Evolutionary conservation across 148 eudicot genomes (phyloP).

Genomic region (Heliosperma pusillum): DNA sequence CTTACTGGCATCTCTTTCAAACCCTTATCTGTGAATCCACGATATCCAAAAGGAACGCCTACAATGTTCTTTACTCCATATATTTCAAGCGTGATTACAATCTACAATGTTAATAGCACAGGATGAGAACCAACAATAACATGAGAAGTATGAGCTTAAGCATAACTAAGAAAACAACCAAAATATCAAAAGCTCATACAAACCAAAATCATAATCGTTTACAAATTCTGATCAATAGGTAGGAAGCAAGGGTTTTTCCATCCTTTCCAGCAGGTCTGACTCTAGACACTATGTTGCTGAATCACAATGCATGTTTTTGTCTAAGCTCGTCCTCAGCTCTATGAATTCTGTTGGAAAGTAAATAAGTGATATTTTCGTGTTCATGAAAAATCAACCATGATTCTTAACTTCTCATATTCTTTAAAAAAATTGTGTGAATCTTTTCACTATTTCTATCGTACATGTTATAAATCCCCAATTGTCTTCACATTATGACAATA

Average conservation of each 20-base stretch:
- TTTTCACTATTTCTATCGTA: slow-evolving; percentile 1
- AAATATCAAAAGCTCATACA: neutral
- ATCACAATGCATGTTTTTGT: neutral
- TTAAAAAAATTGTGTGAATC: too few species aligned
- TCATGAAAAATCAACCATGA: neutral
- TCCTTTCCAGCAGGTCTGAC: neutral
- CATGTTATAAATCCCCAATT: neutral
- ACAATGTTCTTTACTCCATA: slow-evolving; percentile 92
- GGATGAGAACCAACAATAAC: slow-evolving; percentile 9
- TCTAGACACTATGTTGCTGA: neutral
- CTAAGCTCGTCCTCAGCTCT: neutral
- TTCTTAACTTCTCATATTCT: neutral
- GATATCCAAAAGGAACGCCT: slow-evolving; percentile 96
- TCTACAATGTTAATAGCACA: slow-evolving; percentile 42
- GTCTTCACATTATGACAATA: neutral
- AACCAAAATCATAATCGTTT: slow-evolving; percentile 1
- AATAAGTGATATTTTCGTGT: neutral
- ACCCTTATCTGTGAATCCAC: slow-evolving; percentile 77
- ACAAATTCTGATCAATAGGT: too few species aligned
- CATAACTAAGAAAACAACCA: neutral
- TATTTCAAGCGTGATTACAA: slow-evolving; percentile 95
- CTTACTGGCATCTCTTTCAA: slow-evolving; percentile 78
- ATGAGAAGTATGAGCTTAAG: neutral
- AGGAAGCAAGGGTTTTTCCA: too few species aligned
- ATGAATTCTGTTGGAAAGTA: neutral